Percentiles rank a stretch among this genome's conserved stretches.
phyloP scores from a whole-genome alignment of 441 rosid species.

The Erodium texanum region DNA sequence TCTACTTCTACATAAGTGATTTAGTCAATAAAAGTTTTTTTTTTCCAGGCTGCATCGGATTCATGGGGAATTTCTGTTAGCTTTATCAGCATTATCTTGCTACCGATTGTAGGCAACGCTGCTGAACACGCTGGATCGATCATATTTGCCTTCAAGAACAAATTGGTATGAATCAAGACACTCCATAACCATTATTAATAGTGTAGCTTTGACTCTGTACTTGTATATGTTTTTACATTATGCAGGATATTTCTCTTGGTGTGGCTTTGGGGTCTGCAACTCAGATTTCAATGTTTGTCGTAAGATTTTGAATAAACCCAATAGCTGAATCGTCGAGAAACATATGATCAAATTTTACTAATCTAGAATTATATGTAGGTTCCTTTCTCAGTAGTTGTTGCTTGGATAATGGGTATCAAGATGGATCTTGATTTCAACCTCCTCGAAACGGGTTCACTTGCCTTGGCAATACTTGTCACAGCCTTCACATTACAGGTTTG shows the following conservation, averaged over 20 bases:
- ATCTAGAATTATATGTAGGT: too few species aligned
- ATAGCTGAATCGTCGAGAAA: too few species aligned
- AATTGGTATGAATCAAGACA: conserved; percentile 31
- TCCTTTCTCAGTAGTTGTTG: conserved; percentile 51
- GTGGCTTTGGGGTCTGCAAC: conserved; percentile 90
- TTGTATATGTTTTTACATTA: neutral
- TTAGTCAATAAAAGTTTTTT: too few species aligned
- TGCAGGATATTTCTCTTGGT: conserved; percentile 76
- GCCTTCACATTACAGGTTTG: conserved; percentile 72
- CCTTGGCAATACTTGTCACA: conserved; percentile 50
- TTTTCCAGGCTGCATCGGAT: conserved; percentile 38
- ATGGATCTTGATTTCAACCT: conserved; percentile 86
- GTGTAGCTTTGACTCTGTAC: too few species aligned
- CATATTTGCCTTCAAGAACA: conserved; percentile 84
- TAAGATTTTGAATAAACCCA: conserved; percentile 19
- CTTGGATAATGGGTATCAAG: conserved; percentile 67
- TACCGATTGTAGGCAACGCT: conserved; percentile 91
- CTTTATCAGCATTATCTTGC: conserved; percentile 72
- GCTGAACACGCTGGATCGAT: conserved; percentile 94
- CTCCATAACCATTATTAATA: neutral
- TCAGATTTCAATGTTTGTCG: conserved; percentile 82
- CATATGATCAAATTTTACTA: too few species aligned
- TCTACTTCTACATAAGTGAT: too few species aligned
- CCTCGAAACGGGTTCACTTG: conserved; percentile 77
- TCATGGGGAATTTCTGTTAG: conserved; percentile 84